Percentiles rank a stretch among this genome's conserved stretches.
phyloP scores from a whole-genome alignment of 306 rosid species.

The Gynostemma pentaphyllum region DNA sequence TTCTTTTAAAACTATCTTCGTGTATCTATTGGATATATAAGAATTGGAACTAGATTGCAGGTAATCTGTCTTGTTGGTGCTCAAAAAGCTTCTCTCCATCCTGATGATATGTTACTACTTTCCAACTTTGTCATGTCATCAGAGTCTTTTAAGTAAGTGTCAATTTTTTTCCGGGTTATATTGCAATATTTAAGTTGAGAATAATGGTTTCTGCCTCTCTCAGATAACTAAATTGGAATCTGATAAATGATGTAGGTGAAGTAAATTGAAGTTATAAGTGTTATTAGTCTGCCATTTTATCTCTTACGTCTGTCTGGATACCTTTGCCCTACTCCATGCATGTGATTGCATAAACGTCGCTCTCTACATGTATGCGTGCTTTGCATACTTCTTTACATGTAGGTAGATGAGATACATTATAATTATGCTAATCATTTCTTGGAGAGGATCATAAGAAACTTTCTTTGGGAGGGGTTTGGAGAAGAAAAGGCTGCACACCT shows the following conservation, averaged over 20 bases:
- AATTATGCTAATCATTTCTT: background rate
- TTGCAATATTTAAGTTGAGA: background rate
- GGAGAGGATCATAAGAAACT: no score
- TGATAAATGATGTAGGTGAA: background rate
- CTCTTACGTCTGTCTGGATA: background rate
- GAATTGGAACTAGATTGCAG: slow-evolving; percentile 43
- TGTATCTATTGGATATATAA: slow-evolving; percentile 13
- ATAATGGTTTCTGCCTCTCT: background rate
- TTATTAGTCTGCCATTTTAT: background rate
- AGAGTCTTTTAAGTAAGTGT: slow-evolving; percentile 84
- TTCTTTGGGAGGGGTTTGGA: no score
- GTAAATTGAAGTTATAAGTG: background rate
- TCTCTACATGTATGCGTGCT: background rate
- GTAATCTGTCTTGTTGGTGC: slow-evolving; percentile 91
- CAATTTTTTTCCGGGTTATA: background rate
- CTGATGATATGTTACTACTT: slow-evolving; percentile 81
- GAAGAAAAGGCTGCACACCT: no score
- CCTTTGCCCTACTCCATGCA: background rate
- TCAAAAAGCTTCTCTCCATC: slow-evolving; percentile 93
- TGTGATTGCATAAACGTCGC: background rate
- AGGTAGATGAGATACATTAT: background rate
- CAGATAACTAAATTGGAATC: background rate
- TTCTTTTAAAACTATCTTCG: background rate
- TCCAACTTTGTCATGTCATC: slow-evolving; percentile 80
- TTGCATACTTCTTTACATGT: background rate